phyloP scores from a whole-genome alignment of 106 monocot species.

The Apostasia ramifera region DNA sequence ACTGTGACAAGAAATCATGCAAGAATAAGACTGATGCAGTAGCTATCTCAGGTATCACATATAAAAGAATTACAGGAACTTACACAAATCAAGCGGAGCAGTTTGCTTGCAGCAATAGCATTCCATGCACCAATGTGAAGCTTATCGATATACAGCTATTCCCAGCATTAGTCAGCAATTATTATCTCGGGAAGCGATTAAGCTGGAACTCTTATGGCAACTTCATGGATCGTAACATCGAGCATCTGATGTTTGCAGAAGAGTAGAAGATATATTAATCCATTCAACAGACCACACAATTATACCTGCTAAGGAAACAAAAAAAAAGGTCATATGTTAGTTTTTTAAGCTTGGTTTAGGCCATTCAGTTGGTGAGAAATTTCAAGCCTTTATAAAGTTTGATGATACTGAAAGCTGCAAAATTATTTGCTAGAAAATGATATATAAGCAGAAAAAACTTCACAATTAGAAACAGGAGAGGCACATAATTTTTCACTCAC shows the following conservation, averaged over 20 bases:
- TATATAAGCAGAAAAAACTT: no score
- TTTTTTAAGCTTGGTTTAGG: no score
- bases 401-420: no score
- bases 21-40: slow-evolving; percentile 43
- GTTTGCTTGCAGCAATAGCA: slow-evolving; percentile 51
- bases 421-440: no score
- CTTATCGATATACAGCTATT: slow-evolving; percentile 27
- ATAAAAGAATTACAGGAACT: slow-evolving; percentile 30
- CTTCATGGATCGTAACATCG: slow-evolving; percentile 11
- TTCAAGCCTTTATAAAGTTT: no score
- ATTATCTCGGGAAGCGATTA: slow-evolving; percentile 11
- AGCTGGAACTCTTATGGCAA: slow-evolving; percentile 43
- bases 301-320: slow-evolving; percentile 18
- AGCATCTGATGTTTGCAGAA: slow-evolving; percentile 22
- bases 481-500: no score
- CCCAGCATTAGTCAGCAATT: not conserved
- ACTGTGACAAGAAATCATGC: slow-evolving; percentile 37
- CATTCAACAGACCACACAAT: slow-evolving; percentile 23
- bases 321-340: not conserved
- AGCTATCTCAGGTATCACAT: slow-evolving; percentile 22
- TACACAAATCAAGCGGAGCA: slow-evolving; percentile 26
- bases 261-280: slow-evolving; percentile 13
- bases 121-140: no score
- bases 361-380: no score
- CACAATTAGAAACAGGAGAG: no score